Evolutionary conservation across 148 eudicot genomes (phyloP), one percentile per base, ranked within the genome.

Genomic region (Pharnaceum exiguum): DNA sequence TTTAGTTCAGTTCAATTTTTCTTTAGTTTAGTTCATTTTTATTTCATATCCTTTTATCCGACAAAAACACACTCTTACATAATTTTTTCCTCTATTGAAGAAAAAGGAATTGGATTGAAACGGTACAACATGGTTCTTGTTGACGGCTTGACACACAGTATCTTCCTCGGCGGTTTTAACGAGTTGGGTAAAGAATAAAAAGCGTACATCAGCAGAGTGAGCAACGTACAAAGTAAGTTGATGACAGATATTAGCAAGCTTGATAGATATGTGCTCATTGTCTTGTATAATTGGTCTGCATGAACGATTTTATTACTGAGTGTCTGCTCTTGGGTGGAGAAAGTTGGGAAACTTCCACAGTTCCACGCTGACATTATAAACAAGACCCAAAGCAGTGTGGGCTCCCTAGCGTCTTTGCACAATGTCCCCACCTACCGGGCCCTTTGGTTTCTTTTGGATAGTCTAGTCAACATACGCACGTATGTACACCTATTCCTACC

Each of bases 341-440:
- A n/a, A 29, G 57, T 39, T 62, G 32, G 42, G 63, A 64, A 46
- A 18, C 53, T 65, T 65, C 46, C 24, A 12, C 17, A 18, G 45
- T 65, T 65, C 46, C 24, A 12, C 17, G 67, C 31, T 47, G 70
- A 66, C 57, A 33, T 49, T 26, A 17, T 18, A 8, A 7, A 42
- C 21, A 48, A 39, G 9, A n/a, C 46, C 46, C 46, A 38, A 5
- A 1, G 11, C 11, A 18, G 24, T 44, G 7, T 22, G 46, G 59
- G 27, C 12, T 52, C 57, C 29, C 28, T 58, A 30, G 32, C 40
- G 13, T 32, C 50, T 58, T 24, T 32, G 43, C 52, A 42, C 9
- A 4, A 23, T 53, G 66, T 60, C 62, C 63, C 49, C 63, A 55
- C 62, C 62, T 47, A 56, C 53, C 9, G 12, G 38, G 30, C 37